Conservation (phyloP, 495 filamentous ascomycete species). For the Aspergillus ellipticus region DNA sequence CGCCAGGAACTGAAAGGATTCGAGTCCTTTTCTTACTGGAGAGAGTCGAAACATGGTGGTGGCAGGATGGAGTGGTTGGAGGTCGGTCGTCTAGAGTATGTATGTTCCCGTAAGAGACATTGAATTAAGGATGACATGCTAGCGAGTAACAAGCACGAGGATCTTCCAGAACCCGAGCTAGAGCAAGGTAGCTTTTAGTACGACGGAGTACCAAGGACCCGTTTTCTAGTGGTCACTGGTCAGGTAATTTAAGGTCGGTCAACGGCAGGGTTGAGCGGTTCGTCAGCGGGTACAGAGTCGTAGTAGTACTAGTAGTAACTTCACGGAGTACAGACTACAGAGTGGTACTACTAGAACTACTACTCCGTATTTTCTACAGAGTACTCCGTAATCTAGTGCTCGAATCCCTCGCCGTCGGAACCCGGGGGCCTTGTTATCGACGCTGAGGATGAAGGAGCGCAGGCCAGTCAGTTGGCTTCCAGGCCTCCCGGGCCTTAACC, state of each 20-base stretch:
- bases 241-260: background rate
- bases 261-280: background rate
- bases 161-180: constrained; percentile 14
- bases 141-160: constrained; percentile 13
- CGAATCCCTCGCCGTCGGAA: too few species aligned
- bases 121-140: constrained; percentile 17
- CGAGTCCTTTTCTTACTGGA: background rate
- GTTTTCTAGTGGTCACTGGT: constrained; percentile 1
- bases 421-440: too few species aligned
- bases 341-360: too few species aligned
- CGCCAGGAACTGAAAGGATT: background rate
- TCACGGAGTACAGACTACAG: too few species aligned
- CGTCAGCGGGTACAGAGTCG: background rate
- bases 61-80: background rate
- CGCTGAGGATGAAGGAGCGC: too few species aligned
- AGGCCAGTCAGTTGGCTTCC: constrained; percentile 1
- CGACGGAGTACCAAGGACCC: background rate
- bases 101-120: constrained; percentile 7
- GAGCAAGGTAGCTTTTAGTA: constrained; percentile 3
- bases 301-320: background rate
- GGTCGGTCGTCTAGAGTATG: background rate
- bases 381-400: too few species aligned
- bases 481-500: background rate
- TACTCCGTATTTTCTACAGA: too few species aligned
- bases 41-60: background rate